Percentiles rank a stretch among this genome's conserved stretches.
Evolutionary conservation across 257 asterid species (phyloP).

Genomic region (Eustoma russellianum): DNA sequence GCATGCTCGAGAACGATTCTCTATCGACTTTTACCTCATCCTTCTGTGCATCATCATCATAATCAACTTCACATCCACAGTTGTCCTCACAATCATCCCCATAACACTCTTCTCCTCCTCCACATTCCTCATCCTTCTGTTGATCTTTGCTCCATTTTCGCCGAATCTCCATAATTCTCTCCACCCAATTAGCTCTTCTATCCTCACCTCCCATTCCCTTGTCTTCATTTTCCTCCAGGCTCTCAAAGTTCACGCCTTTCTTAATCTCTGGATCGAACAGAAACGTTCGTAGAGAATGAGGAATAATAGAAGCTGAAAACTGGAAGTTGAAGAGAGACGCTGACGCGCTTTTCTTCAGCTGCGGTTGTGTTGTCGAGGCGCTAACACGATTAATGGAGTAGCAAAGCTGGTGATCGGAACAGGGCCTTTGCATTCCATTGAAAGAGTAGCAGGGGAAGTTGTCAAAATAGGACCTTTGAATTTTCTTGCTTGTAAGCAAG

Average conservation of each 20-base stretch:
- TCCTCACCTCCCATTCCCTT: slow-evolving; percentile 18
- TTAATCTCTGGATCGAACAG: slow-evolving; percentile 31
- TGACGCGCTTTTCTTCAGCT: slow-evolving; percentile 39
- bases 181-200: slow-evolving; percentile 58
- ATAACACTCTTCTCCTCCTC: slow-evolving; percentile 6
- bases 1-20: slow-evolving; percentile 38
- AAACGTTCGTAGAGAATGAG: slow-evolving; percentile 36
- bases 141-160: slow-evolving; percentile 44
- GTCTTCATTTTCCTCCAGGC: slow-evolving; percentile 8
- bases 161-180: slow-evolving; percentile 49
- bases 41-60: slow-evolving; percentile 36
- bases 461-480: slow-evolving; percentile 21
- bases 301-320: slow-evolving; percentile 38
- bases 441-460: slow-evolving; percentile 26
- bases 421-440: slow-evolving; percentile 13
- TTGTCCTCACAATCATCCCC: slow-evolving; percentile 22
- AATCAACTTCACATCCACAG: slow-evolving; percentile 41
- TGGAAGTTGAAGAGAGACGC: slow-evolving; percentile 38
- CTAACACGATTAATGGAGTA: slow-evolving; percentile 15
- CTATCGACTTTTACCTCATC: slow-evolving; percentile 25
- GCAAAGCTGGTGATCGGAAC: slow-evolving; percentile 33
- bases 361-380: slow-evolving; percentile 30
- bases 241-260: slow-evolving; percentile 15
- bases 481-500: neutral
- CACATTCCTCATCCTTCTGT: slow-evolving; percentile 16